These are phyloP conservation scores for Thuja plicata DNA, from an alignment of 83 land plant genomes.

Conservation along the genomic window DNA sequence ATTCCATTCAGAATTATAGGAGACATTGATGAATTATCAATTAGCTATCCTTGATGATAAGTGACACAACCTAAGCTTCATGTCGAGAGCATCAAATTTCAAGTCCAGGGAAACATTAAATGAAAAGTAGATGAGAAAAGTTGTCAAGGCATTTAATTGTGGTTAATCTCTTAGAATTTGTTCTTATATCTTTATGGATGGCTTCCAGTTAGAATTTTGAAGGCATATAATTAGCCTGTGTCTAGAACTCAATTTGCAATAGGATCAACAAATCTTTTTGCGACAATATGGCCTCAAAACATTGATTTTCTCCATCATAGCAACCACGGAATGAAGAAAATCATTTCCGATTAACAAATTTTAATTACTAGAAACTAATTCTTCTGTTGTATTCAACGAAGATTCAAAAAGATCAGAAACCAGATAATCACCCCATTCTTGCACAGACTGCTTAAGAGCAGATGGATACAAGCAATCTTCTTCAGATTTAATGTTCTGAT, in stretches of 20 bases:
- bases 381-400: not conserved
- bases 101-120: not conserved
- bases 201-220: not conserved
- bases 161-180: not conserved
- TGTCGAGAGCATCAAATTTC: not conserved
- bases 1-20: not conserved
- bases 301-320: not conserved
- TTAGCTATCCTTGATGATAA: not conserved
- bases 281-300: not conserved
- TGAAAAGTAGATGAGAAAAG: no score
- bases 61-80: not conserved
- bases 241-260: not conserved
- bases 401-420: not conserved
- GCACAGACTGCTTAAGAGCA: conserved; percentile 20
- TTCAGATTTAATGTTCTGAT: conserved; percentile 26
- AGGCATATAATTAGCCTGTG: not conserved
- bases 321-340: not conserved
- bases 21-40: not conserved
- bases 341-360: not conserved
- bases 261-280: not conserved
- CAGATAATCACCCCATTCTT: conserved; percentile 34
- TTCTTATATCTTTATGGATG: not conserved
- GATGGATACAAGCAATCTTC: conserved; percentile 35
- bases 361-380: not conserved
- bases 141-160: no score